phyloP scores from a whole-genome alignment of 805 yeast species.

The Cyberlindnera suaveolens region DNA sequence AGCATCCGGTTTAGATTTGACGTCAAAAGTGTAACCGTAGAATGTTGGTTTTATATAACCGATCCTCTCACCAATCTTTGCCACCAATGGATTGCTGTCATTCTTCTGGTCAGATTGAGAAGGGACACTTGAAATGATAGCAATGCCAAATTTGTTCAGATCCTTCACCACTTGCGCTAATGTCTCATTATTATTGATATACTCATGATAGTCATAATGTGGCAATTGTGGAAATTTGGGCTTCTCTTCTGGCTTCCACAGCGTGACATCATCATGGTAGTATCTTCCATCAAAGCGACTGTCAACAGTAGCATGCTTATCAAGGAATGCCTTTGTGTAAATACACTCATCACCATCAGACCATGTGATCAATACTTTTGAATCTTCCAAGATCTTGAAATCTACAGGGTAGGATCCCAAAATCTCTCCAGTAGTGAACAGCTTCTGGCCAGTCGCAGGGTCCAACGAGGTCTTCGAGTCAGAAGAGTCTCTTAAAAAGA shows the following conservation, averaged over 20 bases:
- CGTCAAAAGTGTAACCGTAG: constrained; percentile 69
- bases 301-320: constrained; percentile 33
- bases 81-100: constrained; percentile 24
- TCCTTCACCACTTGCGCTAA: constrained; percentile 35
- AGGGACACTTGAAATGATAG: constrained; percentile 50
- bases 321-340: constrained; percentile 43
- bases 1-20: constrained; percentile 45
- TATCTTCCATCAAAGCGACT: constrained; percentile 26
- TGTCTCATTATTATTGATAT: constrained; percentile 8
- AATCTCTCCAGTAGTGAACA: constrained; percentile 53
- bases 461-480: constrained; percentile 44
- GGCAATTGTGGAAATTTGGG: constrained; percentile 14
- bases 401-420: constrained; percentile 28
- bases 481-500: constrained; percentile 65
- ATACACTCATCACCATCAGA: constrained; percentile 36
- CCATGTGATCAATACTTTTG: constrained; percentile 40
- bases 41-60: constrained; percentile 69
- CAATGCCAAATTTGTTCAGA: constrained; percentile 51
- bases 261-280: constrained; percentile 35
- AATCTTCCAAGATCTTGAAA: constrained; percentile 28
- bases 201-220: constrained; percentile 7
- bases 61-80: constrained; percentile 43
- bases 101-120: constrained; percentile 34
- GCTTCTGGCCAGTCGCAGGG: constrained; percentile 49
- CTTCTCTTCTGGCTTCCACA: constrained; percentile 33